These are phyloP conservation scores for Daedaleopsis sinensis DNA, from an alignment of 768 basidiomycete species.

Conservation along the genomic window DNA sequence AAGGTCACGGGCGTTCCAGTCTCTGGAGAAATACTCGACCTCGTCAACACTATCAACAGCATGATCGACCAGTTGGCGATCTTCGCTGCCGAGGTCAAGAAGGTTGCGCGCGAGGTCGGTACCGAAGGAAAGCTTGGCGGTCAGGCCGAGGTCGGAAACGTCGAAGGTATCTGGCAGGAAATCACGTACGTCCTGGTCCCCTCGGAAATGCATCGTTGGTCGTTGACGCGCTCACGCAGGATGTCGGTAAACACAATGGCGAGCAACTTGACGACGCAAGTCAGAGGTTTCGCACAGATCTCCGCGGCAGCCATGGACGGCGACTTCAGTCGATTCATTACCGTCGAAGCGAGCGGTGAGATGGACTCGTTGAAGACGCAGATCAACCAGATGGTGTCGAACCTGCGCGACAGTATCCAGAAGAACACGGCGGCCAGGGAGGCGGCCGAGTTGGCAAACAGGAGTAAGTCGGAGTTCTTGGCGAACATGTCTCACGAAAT, in stretches of 20 bases:
- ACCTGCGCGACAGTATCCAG: conserved; percentile 94
- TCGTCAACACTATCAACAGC: conserved; percentile 97
- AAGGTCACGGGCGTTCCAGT: conserved; percentile 94
- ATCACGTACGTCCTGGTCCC: conserved; percentile 73
- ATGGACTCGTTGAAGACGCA: conserved; percentile 99
- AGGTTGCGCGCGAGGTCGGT: conserved; percentile 96
- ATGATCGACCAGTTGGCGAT: conserved; percentile 72
- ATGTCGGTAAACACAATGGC: conserved; percentile 99
- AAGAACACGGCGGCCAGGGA: conserved; percentile 98
- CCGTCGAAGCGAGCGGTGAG: conserved; percentile 96
- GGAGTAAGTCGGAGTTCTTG: conserved; percentile 96
- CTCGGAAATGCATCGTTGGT: conserved; percentile 21
- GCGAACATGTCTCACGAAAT: conserved; percentile 99
- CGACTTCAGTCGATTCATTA: conserved; percentile 98
- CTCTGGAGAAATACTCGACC: conserved; percentile 92
- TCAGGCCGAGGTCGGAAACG: conserved; percentile 94
- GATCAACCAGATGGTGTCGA: conserved; percentile 99
- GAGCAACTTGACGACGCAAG: conserved; percentile 94
- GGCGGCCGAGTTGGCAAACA: conserved; percentile 96
- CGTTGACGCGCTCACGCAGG: conserved; percentile 39
- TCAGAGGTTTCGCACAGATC: conserved; percentile 98
- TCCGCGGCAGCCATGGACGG: conserved; percentile 98
- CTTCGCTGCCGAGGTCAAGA: conserved; percentile 84
- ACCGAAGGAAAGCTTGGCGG: conserved; percentile 99
- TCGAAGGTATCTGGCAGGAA: conserved; percentile 98